Evolutionary conservation across 441 rosid genomes (phyloP).

Genomic region (Bocquillonia castaneifolia): DNA sequence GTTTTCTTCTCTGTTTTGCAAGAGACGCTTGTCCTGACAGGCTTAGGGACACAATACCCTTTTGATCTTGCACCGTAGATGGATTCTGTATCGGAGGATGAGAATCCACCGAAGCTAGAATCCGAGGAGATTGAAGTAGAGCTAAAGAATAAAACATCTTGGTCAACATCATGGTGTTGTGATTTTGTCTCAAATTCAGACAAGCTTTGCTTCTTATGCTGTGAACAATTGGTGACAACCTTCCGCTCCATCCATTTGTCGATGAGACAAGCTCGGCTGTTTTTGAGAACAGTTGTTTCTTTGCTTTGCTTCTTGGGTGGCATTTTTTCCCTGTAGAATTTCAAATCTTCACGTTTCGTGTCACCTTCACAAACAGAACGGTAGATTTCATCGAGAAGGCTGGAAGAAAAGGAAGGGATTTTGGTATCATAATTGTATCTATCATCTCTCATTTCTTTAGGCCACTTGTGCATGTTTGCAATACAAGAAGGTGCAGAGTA

Average conservation of each 20-base stretch:
- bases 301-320: conserved; percentile 43
- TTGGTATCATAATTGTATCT: conserved; percentile 23
- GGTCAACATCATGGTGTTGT: conserved; percentile 32
- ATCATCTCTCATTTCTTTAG: conserved; percentile 34
- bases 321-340: conserved; percentile 37
- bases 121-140: conserved; percentile 65
- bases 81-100: conserved; percentile 71
- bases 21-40: conserved; percentile 38
- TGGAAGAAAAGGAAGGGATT: conserved; percentile 82
- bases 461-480: conserved; percentile 34
- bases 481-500: not conserved
- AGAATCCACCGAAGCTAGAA: conserved; percentile 62
- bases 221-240: not conserved
- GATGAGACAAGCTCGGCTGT: conserved; percentile 31
- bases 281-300: conserved; percentile 9
- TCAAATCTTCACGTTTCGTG: conserved; percentile 33
- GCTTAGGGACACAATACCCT: conserved; percentile 46
- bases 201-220: conserved; percentile 18
- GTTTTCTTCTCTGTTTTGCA: conserved; percentile 40
- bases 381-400: conserved; percentile 82
- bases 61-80: conserved; percentile 33
- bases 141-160: conserved; percentile 44
- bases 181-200: conserved; percentile 28
- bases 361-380: conserved; percentile 57
- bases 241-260: conserved; percentile 41